These are phyloP conservation scores for Plantago coronopus DNA, from an alignment of 305 asterid species.

Conservation along the genomic window DNA sequence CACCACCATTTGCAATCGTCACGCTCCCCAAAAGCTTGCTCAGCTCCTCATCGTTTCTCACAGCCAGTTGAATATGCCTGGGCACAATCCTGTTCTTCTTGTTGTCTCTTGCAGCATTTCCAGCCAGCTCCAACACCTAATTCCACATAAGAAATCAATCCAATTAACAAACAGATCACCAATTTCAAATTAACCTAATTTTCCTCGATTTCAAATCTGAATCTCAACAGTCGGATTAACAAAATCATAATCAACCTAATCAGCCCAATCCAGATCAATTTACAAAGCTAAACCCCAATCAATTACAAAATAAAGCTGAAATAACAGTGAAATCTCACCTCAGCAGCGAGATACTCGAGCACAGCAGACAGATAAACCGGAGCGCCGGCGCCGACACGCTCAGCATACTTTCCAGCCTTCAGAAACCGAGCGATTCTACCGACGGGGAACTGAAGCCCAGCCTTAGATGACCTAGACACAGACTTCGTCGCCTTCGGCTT, in stretches of 20 bases:
- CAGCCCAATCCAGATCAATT: no score
- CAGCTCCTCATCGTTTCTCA: constrained; percentile 65
- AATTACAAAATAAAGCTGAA: background rate
- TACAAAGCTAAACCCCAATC: background rate
- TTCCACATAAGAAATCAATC: background rate
- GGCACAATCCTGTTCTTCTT: constrained; percentile 61
- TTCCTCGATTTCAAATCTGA: background rate
- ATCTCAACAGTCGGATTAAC: no score
- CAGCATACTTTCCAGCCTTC: constrained; percentile 57
- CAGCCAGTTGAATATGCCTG: constrained; percentile 60
- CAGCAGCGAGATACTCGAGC: constrained; percentile 69
- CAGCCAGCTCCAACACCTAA: constrained; percentile 68
- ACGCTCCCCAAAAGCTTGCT: constrained; percentile 52
- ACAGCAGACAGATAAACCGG: constrained; percentile 77
- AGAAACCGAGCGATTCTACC: constrained; percentile 73
- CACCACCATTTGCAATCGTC: constrained; percentile 71
- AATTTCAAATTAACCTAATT: no score
- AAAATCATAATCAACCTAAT: no score
- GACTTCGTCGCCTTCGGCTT: constrained; percentile 42
- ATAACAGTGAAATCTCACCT: constrained; percentile 30
- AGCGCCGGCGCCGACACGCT: constrained; percentile 74
- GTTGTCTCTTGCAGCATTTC: constrained; percentile 69
- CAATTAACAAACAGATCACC: background rate
- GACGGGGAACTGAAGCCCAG: constrained; percentile 77
- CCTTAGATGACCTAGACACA: constrained; percentile 55